phyloP scores from a whole-genome alignment of 2,329 filamentous ascomycete genomes.

The Ophiosphaerella herpotricha region DNA sequence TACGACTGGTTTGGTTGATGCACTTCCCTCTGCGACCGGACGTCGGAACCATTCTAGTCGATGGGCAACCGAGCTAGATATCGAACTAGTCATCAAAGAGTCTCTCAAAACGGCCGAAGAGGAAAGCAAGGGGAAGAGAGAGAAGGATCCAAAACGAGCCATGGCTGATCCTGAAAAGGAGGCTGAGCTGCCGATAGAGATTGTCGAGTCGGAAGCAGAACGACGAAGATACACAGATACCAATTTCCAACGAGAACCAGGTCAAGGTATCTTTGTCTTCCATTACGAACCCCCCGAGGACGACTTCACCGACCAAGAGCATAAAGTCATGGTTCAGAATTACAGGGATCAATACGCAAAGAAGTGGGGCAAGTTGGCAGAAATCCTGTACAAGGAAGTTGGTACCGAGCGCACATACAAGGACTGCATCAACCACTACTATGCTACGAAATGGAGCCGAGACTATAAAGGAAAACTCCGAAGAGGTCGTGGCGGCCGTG shows the following conservation, averaged over 20 bases:
- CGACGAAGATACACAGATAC: conserved; percentile 66
- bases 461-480: conserved; percentile 75
- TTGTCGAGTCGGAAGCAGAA: conserved; percentile 63
- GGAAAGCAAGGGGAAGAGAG: conserved; percentile 70
- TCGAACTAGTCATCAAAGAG: conserved; percentile 73
- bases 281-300: conserved; percentile 73
- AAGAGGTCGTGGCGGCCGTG: conserved; percentile 32
- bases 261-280: conserved; percentile 70
- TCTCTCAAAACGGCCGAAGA: conserved; percentile 70
- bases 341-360: conserved; percentile 75
- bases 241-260: conserved; percentile 67
- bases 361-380: conserved; percentile 79
- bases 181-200: conserved; percentile 73
- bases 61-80: conserved; percentile 67
- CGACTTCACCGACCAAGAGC: conserved; percentile 75
- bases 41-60: conserved; percentile 38
- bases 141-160: conserved; percentile 63
- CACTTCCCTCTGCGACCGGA: conserved; percentile 30
- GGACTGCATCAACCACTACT: conserved; percentile 84
- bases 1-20: conserved; percentile 34
- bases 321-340: conserved; percentile 70
- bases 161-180: conserved; percentile 78
- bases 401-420: conserved; percentile 70
- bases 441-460: conserved; percentile 74
- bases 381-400: conserved; percentile 56